phyloP scores from a whole-genome alignment of 768 basidiomycete species.

The Russula sp. region DNA sequence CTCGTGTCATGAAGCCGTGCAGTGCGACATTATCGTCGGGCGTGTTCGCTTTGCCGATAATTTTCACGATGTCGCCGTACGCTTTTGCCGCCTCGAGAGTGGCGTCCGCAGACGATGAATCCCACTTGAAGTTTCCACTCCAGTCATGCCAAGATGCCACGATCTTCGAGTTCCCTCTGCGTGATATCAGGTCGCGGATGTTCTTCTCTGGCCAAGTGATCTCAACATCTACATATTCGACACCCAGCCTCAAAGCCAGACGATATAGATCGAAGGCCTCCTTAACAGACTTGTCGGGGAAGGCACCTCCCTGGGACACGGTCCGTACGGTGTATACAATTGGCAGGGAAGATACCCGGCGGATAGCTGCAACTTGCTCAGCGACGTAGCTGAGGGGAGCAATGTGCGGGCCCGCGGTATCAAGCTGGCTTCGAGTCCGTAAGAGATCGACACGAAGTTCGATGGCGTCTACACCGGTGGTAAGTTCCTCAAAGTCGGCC shows the following conservation, averaged over 20 bases:
- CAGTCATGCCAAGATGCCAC: conserved; percentile 96
- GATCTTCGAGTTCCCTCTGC: conserved; percentile 69
- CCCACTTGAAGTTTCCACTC: conserved; percentile 81
- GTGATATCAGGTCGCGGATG: conserved; percentile 49
- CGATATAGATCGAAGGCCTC: conserved; percentile 70
- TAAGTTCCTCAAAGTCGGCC: conserved; percentile 60
- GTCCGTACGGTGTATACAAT: conserved; percentile 91
- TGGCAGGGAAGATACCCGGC: conserved; percentile 71
- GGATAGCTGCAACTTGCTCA: conserved; percentile 70
- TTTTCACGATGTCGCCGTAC: conserved; percentile 86
- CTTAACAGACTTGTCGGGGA: conserved; percentile 69
- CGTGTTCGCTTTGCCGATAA: conserved; percentile 75
- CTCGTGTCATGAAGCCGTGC: conserved; percentile 56
- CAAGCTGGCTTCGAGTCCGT: conserved; percentile 41
- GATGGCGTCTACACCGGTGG: conserved; percentile 81
- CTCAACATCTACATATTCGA: conserved; percentile 93
- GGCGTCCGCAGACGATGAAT: conserved; percentile 51
- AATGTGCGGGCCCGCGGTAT: conserved; percentile 44
- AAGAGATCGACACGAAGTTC: conserved; percentile 94
- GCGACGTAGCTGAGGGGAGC: conserved; percentile 69
- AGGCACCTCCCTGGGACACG: conserved; percentile 81
- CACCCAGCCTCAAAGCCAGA: conserved; percentile 72
- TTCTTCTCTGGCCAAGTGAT: conserved; percentile 59
- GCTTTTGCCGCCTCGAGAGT: conserved; percentile 59
- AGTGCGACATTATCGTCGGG: conserved; percentile 76